phyloP scores from a whole-genome alignment of 306 rosid species.

The Vigna hirtella region DNA sequence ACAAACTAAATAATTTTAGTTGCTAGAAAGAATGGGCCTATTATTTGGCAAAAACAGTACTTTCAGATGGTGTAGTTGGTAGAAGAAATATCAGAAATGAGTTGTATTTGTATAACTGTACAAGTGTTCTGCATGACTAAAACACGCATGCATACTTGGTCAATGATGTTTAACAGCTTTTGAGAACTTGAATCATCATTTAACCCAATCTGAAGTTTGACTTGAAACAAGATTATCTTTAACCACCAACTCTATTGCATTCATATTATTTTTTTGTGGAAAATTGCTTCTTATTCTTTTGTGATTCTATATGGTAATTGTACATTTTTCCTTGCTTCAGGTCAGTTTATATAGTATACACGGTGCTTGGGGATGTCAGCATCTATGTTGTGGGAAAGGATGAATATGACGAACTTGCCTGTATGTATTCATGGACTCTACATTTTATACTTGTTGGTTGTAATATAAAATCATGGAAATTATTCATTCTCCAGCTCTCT shows the following conservation, averaged over 20 bases:
- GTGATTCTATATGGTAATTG: neutral
- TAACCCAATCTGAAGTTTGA: slow-evolving; percentile 12
- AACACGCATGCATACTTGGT: slow-evolving; percentile 19
- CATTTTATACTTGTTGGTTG: slow-evolving; percentile 1
- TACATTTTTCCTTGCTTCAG: slow-evolving; percentile 53
- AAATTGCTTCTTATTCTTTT: neutral
- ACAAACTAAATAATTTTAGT: slow-evolving; percentile 4
- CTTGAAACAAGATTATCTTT: slow-evolving; percentile 7
- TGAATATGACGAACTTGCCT: slow-evolving; percentile 86
- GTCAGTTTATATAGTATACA: slow-evolving; percentile 94
- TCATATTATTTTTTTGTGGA: neutral
- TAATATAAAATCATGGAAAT: neutral
- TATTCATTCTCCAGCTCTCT: slow-evolving; percentile 10
- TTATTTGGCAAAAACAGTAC: slow-evolving; percentile 2
- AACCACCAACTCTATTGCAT: neutral
- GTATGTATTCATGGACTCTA: slow-evolving; percentile 54
- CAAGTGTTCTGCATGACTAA: slow-evolving; percentile 6
- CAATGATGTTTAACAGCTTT: slow-evolving; percentile 20
- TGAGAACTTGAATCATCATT: slow-evolving; percentile 1
- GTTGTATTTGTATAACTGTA: slow-evolving; percentile 3
- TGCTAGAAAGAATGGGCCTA: slow-evolving; percentile 24
- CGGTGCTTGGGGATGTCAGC: slow-evolving; percentile 93
- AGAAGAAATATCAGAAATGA: neutral
- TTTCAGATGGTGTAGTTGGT: neutral
- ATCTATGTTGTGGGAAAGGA: slow-evolving; percentile 92